Conservation (phyloP, 495 filamentous ascomycete species). For the Neurospora tetraspora region DNA sequence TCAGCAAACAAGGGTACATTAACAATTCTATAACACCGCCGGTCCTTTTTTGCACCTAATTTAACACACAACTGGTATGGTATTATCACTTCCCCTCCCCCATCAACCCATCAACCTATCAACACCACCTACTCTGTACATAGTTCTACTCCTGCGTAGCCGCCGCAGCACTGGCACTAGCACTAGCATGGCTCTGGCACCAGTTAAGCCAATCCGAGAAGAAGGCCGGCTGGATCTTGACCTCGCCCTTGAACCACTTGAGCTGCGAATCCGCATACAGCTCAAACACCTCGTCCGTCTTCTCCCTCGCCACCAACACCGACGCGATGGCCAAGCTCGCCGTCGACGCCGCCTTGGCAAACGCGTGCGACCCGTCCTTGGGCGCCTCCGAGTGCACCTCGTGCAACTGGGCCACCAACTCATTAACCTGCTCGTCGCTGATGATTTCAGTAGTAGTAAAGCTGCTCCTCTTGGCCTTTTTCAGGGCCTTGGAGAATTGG, state of each 20-base stretch:
- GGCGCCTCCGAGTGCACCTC: slow-evolving; percentile 64
- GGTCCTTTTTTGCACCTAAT: neutral
- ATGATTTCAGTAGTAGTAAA: slow-evolving; percentile 12
- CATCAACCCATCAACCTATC: neutral
- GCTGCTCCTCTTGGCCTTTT: slow-evolving; percentile 35
- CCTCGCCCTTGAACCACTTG: slow-evolving; percentile 32
- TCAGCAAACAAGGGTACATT: too few species aligned
- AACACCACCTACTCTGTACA: neutral
- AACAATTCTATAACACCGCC: neutral
- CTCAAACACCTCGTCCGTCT: slow-evolving; percentile 13
- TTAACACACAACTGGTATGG: neutral
- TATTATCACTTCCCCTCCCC: neutral
- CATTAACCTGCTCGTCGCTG: slow-evolving; percentile 25
- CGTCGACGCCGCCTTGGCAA: slow-evolving; percentile 37
- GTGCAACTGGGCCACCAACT: slow-evolving; percentile 47
- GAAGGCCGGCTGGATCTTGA: slow-evolving; percentile 39
- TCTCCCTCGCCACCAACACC: slow-evolving; percentile 18
- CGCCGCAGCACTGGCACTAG: slow-evolving; percentile 5
- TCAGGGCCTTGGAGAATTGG: slow-evolving; percentile 59
- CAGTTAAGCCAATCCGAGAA: slow-evolving; percentile 48
- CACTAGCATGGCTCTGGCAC: slow-evolving; percentile 41
- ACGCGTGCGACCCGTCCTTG: slow-evolving; percentile 43
- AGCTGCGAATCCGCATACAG: slow-evolving; percentile 37
- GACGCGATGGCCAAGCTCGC: slow-evolving; percentile 40
- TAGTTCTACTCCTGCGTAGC: slow-evolving; percentile 1